Base-by-base conservation (phyloP, 1,284 basidiomycete species). In the Tilletia caries region DNA sequence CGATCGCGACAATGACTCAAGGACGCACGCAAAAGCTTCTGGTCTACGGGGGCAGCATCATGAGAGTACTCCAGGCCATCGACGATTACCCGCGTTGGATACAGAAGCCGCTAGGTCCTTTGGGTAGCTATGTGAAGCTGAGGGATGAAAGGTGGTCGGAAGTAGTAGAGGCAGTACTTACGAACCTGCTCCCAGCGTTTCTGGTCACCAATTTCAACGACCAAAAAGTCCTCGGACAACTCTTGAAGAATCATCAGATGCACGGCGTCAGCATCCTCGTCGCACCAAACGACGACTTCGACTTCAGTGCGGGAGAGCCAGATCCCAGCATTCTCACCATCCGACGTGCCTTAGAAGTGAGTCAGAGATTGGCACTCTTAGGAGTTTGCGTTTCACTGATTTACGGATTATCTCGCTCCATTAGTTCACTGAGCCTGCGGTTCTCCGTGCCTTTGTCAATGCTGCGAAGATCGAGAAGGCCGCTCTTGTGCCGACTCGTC, bases 81-180 rank as follows among this genome's bases (percentile, higher is more conserved):
- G 79, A 86, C 33, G 90, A 90, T 10, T 86, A 89, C 44, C 84
- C 81, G 20, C 68, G 75, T 25, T 83, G 81, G 81, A 65, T 58
- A 18, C 33, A 66, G 1, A 73, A 69, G 50, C 80, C 80, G 13
- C 54, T 81, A 18, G 81, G 81, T 18, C 95, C 95, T 0, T 83
- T 97, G 33, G 96, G 96, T 0, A 93, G 94, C 0, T 85, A 98
- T 80, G 90, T 98, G 74, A 90, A 90, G 77, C 88, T 94, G 64
- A 88, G 86, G 68, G 91, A 96, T 70, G 84, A 85, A 73, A 85
- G 82, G 37, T 98, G 92, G 89, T 88, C 88, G 0, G 84, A 85
- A 0, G 76, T 92, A 6, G 82, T 97, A 72, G 88, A 92, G 46
- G 85, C 85, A 20, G 87, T 90, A 75, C 86, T 98, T 2, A 89